Conservation (phyloP, 345 rosid genomes). For the Boechera divaricarpa region DNA sequence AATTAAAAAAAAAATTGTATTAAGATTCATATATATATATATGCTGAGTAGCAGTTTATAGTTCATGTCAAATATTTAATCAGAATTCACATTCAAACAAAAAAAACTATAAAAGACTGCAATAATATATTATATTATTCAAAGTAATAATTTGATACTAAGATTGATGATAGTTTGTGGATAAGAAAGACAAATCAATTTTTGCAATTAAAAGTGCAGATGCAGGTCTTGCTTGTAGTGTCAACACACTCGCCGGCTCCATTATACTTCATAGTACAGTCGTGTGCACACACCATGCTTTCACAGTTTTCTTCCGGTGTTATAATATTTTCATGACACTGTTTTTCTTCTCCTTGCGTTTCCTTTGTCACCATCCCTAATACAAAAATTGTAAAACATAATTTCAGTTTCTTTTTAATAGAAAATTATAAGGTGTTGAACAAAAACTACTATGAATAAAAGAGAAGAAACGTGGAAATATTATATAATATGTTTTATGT, state of each 20-base stretch:
- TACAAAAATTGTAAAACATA: background rate
- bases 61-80: too few species aligned
- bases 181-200: background rate
- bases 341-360: background rate
- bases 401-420: background rate
- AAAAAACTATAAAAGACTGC: background rate
- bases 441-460: background rate
- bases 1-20: too few species aligned
- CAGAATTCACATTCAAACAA: too few species aligned
- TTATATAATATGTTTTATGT: background rate
- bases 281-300: background rate
- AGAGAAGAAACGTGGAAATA: too few species aligned
- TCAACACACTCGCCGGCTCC: background rate
- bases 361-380: slow-evolving; percentile 10
- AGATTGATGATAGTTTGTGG: background rate
- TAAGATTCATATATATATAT: too few species aligned
- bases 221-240: background rate
- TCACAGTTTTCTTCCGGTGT: background rate
- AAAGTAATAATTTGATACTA: background rate
- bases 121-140: background rate
- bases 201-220: background rate
- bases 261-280: background rate
- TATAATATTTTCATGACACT: background rate
- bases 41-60: too few species aligned
- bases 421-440: background rate